Conservation (phyloP, 257 asterid species). For the Anisodus tanguticus region DNA sequence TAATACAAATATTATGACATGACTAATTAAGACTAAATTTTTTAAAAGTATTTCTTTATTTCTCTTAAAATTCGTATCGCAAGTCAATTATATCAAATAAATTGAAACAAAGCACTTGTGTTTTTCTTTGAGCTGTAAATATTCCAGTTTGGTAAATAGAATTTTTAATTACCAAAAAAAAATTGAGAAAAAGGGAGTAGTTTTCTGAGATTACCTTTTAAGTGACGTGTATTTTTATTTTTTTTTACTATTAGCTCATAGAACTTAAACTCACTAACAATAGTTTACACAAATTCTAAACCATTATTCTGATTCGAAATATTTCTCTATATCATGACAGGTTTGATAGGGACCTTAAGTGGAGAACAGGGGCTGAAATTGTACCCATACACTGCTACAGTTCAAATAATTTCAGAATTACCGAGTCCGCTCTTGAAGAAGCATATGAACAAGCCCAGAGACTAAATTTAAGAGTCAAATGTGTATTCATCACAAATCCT, state of each 20-base stretch:
- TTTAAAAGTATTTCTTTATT: too few relatives aligned
- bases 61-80: too few relatives aligned
- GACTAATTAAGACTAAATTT: too few relatives aligned
- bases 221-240: too few relatives aligned
- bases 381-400: slow-evolving; percentile 46
- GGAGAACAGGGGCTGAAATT: slow-evolving; percentile 51
- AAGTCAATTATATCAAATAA: too few relatives aligned
- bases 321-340: background rate
- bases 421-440: slow-evolving; percentile 43
- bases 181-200: background rate
- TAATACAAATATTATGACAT: too few relatives aligned
- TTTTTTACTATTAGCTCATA: too few relatives aligned
- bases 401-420: slow-evolving; percentile 42
- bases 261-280: background rate
- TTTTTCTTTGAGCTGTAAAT: too few relatives aligned
- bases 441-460: slow-evolving; percentile 41
- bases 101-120: too few relatives aligned
- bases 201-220: background rate
- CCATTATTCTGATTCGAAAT: background rate
- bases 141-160: too few relatives aligned
- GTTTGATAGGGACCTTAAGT: slow-evolving; percentile 55
- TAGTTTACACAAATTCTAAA: background rate
- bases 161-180: too few relatives aligned
- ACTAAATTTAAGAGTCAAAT: slow-evolving; percentile 38
- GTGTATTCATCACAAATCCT: slow-evolving; percentile 48